Base-by-base conservation (phyloP, 2,329 filamentous ascomycete genomes). In the Penicillium digitatum region DNA sequence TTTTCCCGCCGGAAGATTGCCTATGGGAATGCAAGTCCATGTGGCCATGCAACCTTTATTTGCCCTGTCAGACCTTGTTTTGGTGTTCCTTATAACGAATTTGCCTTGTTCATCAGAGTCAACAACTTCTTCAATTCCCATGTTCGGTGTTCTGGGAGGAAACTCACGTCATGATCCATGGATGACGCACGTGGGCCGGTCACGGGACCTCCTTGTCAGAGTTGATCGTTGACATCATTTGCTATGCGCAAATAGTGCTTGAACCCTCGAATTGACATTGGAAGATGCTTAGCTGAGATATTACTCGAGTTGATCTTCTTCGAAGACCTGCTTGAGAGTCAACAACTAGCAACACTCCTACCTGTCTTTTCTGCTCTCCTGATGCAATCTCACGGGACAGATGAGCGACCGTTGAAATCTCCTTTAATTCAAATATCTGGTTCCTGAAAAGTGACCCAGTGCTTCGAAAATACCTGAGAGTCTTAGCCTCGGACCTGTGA, bases 181-280 rank as follows among this genome's bases (percentile, higher is more conserved):
- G 34, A 53, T 48, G 52, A 54, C 39, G 31, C 40, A 29, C 26
- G 27, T 39, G 27, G 37, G 16, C 11, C 3, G 39, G 54, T 62
- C 60, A 62, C 60, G 60, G 58, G 61, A 40, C 45, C 43, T 8
- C n/a, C 20, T 24, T 14, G 6, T 31, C 24, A 27, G n/a, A 39
- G 8, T 22, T 34, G 32, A 20, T n/a, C 11, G 5, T 48, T 34
- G 50, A 48, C 27, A 52, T 48, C 20, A 35, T 22, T 16, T 22
- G n/a, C 12, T 20, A 8, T 22, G 22, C 22, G 22, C 22, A 35
- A 16, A 4, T 26, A 42, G 42, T 16, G 8, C 43, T 22, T 24
- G 14, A 24, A 24, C 29, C 18, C 18, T 24, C 29, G 5, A 16
- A 45, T 22, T 16, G n/a, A n/a, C n/a, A n/a, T n/a, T n/a, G n/a